Conservation (phyloP, 2,329 filamentous ascomycete genomes). For the Xylaria sp. region DNA sequence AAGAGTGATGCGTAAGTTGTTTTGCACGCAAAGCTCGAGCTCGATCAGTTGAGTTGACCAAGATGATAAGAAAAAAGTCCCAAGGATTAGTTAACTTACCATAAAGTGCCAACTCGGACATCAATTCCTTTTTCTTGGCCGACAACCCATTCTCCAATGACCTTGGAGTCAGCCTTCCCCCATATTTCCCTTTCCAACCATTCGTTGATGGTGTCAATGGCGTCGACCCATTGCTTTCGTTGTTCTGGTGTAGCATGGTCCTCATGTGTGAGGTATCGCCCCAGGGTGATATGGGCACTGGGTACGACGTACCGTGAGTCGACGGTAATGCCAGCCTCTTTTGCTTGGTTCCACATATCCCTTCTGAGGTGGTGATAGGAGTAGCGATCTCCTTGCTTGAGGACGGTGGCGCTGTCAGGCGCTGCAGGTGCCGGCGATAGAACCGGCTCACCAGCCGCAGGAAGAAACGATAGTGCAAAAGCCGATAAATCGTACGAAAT, state of each 20-base stretch:
- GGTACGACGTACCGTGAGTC: constrained; percentile 87
- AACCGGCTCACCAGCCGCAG: constrained; percentile 72
- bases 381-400: constrained; percentile 70
- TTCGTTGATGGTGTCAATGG: constrained; percentile 79
- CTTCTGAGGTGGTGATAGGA: constrained; percentile 91
- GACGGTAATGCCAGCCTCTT: constrained; percentile 72
- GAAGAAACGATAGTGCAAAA: constrained; percentile 86
- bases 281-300: constrained; percentile 89
- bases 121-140: constrained; percentile 86
- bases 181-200: constrained; percentile 79
- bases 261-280: constrained; percentile 75
- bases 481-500: constrained; percentile 87
- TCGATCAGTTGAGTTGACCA: background rate
- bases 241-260: constrained; percentile 70
- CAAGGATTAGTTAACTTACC: constrained; percentile 54
- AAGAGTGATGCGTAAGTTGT: background rate
- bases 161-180: constrained; percentile 60
- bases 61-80: background rate
- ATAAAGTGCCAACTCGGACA: constrained; percentile 77
- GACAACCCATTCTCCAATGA: constrained; percentile 82
- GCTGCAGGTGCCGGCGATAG: constrained; percentile 54
- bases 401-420: constrained; percentile 50
- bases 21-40: background rate
- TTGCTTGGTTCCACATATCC: constrained; percentile 74
- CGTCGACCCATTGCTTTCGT: constrained; percentile 71